A percentile compares a stretch with the other conserved stretches of the same genome.
Conservation (phyloP, 2,329 filamentous ascomycete species). For the Talaromyces sp. region DNA sequence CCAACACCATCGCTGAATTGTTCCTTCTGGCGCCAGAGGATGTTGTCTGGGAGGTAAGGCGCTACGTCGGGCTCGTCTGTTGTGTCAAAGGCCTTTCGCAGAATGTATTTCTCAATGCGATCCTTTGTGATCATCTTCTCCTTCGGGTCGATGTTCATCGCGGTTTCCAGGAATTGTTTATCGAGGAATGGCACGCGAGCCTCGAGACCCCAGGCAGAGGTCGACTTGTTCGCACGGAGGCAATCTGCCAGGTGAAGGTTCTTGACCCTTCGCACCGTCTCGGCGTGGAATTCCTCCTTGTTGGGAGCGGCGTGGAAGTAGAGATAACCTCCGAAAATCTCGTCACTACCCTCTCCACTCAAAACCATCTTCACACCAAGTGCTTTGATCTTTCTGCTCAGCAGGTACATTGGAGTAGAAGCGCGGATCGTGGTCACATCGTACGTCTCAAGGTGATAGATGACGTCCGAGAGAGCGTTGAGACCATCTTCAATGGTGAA, state of each 20-base stretch:
- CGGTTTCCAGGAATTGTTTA: conserved; percentile 88
- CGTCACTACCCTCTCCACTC: conserved; percentile 92
- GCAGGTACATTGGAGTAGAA: conserved; percentile 96
- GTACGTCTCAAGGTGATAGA: conserved; percentile 95
- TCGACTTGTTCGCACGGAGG: conserved; percentile 97
- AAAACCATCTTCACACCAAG: conserved; percentile 99
- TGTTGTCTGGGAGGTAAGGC: conserved; percentile 91
- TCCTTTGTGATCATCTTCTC: conserved; percentile 95
- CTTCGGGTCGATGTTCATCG: conserved; percentile 89
- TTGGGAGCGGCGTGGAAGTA: conserved; percentile 96
- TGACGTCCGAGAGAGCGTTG: conserved; percentile 94
- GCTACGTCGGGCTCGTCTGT: conserved; percentile 72
- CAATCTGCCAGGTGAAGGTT: conserved; percentile 96
- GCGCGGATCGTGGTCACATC: conserved; percentile 98
- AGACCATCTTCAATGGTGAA: conserved; percentile 97
- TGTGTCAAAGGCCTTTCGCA: conserved; percentile 96
- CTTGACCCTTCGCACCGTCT: conserved; percentile 91
- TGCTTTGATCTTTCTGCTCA: conserved; percentile 98
- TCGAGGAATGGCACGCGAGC: conserved; percentile 97
- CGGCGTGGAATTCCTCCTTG: conserved; percentile 89
- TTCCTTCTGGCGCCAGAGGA: conserved; percentile 98
- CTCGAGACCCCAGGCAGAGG: conserved; percentile 95
- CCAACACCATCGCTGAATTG: conserved; percentile 98
- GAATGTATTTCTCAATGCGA: conserved; percentile 93
- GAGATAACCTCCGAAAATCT: conserved; percentile 97